Conservation (phyloP, 345 rosid species). For the Anacardium occidentale region DNA sequence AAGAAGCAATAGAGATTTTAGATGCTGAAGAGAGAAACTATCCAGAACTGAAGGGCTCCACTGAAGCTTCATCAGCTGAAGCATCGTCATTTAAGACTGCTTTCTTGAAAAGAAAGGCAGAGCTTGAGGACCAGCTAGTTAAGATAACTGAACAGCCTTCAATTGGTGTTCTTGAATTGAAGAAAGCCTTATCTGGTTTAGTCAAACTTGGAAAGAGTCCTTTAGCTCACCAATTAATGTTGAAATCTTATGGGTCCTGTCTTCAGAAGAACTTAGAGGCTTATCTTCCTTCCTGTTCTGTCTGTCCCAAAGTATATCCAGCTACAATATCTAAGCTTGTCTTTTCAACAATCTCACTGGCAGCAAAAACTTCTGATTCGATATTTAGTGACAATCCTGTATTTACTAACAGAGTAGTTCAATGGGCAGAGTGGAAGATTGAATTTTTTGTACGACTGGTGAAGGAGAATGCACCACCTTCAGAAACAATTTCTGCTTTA, state of each 20-base stretch:
- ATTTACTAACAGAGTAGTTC: constrained; percentile 80
- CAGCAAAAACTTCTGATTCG: constrained; percentile 69
- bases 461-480: constrained; percentile 76
- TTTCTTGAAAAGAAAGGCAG: constrained; percentile 59
- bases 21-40: constrained; percentile 67
- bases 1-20: constrained; percentile 70
- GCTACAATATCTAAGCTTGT: constrained; percentile 73
- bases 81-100: constrained; percentile 50
- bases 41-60: constrained; percentile 56
- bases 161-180: constrained; percentile 44
- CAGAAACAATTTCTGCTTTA: constrained; percentile 71
- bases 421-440: constrained; percentile 95
- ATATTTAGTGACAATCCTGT: constrained; percentile 86
- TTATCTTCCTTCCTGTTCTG: constrained; percentile 69
- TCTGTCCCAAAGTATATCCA: constrained; percentile 74
- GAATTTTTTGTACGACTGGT: constrained; percentile 80
- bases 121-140: constrained; percentile 69
- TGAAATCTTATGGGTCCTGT: constrained; percentile 51
- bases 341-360: constrained; percentile 62
- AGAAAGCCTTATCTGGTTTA: constrained; percentile 58
- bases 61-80: constrained; percentile 45
- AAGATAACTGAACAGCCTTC: constrained; percentile 69
- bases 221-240: constrained; percentile 69
- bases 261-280: constrained; percentile 63
- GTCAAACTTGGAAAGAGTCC: constrained; percentile 86